Base-by-base conservation (phyloP, 192 early-diverging fungal genomes). In the Mortierella alpina region DNA sequence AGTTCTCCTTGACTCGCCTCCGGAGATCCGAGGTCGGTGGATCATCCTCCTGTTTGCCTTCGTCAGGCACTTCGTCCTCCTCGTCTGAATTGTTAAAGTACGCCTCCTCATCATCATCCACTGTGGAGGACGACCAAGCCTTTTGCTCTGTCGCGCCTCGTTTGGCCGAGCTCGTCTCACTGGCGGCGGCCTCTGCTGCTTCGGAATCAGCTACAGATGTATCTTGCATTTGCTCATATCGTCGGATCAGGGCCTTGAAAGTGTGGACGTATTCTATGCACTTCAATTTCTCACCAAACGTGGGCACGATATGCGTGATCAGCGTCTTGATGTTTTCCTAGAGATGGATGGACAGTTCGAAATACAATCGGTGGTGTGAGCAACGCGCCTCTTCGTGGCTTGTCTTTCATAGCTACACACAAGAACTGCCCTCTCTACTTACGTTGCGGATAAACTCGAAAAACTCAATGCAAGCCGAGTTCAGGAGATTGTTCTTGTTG, bases 381-480 rank as follows among this genome's bases (percentile, higher is more conserved):
- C 31, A 31, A 31, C 31, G 31, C 31, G 31, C 31, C 31, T 31
- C 31, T 31, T 31, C 31, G 31, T 31, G 3, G 3, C 1, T 3
- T 31, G 31, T 31, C 31, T 31, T 31, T 31, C 1, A 31, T 31
- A 31, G 31, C n/a, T n/a, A 10, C 6, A 5, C 31, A 20, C 6
- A 59, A 41, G 42, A 4, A 41, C 5, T 59, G 11, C 40, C 2
- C 7, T 10, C 22, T 39, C 11, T 31, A 12, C 67, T 58, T 85
- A 93, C 92, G 55, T 79, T 86, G 18, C 90, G 85, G 63, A 98
- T 91, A 82, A 90, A 93, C 23, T 92, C 93, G 70, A 98, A 92
- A 50, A 98, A 83, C 63, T 97, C 96, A 46, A 97, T 86, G 72
- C 94, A 97, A 2, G 97, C 93, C 7, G 96, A 97, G 63, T 96